Evolutionary conservation across 805 yeast genomes (phyloP), one percentile per base, ranked within the genome.

Genomic region (Saccharomycopsis babjevae): DNA sequence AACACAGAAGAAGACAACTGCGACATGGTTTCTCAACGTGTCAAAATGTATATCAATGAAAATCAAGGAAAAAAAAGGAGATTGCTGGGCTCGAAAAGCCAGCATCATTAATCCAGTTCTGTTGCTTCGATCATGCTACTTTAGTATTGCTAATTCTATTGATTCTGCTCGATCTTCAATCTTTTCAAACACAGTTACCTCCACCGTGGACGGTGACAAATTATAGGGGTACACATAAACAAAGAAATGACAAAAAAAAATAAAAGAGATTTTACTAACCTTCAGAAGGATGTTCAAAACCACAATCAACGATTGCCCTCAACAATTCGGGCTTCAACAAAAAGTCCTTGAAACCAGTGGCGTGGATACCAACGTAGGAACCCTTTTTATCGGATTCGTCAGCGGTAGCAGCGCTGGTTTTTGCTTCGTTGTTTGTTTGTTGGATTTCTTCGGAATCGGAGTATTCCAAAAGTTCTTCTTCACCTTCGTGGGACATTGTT

Each of bases 231-330:
- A 28, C 32, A 34, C 38, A 34, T 34, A 34, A 34, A 34, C 20
- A 20, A 43, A 39, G 5, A 15, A 43, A 43, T 18, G 5, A 28
- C 50, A 36, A 36, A 46, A 46, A 22, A 3, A 50, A 22, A 1
- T 32, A n/a, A 52, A n/a, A 30, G n/a, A 25, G 20, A 56, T 8
- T 52, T 70, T 74, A 86, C 94, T 83, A 78, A 88, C 94, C 96
- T 86, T 93, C 99, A 67, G 97, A 90, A 67, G 99, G 99, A 79
- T 93, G 99, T 80, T 93, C 99, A 74, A 93, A 93, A 81, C 99
- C 99, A 81, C 97, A 91, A 77, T 93, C 99, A 68, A 92, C 96
- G 73, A 93, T 93, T 66, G 99, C 99, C 78, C 99, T 88, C 71
- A 93, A 82, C 68, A 93, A 82, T 79, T 94, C 99, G 38, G 98